These are phyloP conservation scores for Colletotrichum gloeosporioides DNA, from an alignment of 2,329 filamentous ascomycete species.

Conservation along the genomic window DNA sequence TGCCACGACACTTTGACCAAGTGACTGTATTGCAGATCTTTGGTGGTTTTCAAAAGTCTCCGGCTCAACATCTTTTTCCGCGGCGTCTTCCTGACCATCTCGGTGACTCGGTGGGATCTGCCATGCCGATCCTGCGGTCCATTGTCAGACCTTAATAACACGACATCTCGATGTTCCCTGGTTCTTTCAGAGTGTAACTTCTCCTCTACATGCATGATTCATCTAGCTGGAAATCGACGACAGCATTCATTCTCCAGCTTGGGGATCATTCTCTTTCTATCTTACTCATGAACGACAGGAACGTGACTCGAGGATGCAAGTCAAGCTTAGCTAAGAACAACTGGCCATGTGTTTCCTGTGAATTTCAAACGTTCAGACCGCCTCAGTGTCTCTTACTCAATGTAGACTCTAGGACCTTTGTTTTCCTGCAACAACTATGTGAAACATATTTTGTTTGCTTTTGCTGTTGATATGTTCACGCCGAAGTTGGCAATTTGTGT, in stretches of 20 bases:
- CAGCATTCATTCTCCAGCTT: too few relatives aligned
- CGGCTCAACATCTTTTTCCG: background rate
- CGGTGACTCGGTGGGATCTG: background rate
- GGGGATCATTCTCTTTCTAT: fast-evolving
- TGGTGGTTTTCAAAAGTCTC: background rate
- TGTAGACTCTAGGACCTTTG: too few relatives aligned
- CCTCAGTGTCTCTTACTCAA: slow-evolving; percentile 31
- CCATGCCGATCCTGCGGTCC: background rate
- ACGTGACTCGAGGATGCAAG: background rate
- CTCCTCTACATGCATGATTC: background rate
- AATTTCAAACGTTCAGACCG: slow-evolving; percentile 26
- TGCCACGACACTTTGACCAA: background rate
- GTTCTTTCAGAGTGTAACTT: fast-evolving
- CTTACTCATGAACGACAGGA: background rate
- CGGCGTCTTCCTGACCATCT: background rate
- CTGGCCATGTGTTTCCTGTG: slow-evolving; percentile 7
- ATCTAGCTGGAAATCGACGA: background rate
- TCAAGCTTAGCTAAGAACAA: background rate
- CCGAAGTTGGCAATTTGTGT: too few relatives aligned
- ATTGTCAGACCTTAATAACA: background rate
- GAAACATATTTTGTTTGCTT: too few relatives aligned
- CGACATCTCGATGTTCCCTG: background rate
- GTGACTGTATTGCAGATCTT: background rate
- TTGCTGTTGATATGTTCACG: too few relatives aligned
- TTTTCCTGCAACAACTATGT: too few relatives aligned